These are phyloP conservation scores for Dalbergia cochinchinensis DNA, from an alignment of 306 rosid species.

Conservation along the genomic window DNA sequence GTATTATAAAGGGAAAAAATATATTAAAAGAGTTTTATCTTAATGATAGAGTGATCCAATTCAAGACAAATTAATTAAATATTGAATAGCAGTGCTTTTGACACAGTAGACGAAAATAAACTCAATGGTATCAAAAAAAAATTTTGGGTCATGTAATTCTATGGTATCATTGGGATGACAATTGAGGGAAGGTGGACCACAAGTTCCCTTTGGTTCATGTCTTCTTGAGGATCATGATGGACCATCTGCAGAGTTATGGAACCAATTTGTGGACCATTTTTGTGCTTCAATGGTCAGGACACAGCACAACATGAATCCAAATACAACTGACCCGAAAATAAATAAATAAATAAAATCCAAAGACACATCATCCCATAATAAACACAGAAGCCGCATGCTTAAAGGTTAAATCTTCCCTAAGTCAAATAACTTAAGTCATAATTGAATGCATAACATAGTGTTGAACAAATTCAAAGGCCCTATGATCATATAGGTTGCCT, in stretches of 20 bases:
- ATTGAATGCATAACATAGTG: constrained; percentile 37
- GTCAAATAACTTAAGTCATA: constrained; percentile 15
- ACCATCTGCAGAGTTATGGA: constrained; percentile 36
- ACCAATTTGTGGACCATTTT: constrained; percentile 41
- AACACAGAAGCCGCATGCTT: constrained; percentile 36
- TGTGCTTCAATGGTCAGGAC: constrained; percentile 31
- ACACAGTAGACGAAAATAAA: no score
- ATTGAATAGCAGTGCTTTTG: no score
- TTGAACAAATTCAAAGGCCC: constrained; percentile 30
- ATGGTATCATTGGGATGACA: constrained; percentile 2
- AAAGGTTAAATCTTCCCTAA: constrained; percentile 39
- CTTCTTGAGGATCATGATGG: constrained; percentile 34
- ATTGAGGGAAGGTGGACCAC: constrained; percentile 39
- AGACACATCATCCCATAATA: neutral
- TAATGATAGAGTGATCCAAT: no score
- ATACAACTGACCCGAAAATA: neutral
- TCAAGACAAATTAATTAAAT: no score
- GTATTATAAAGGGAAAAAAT: no score
- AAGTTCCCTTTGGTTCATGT: constrained; percentile 18
- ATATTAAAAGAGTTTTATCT: no score
- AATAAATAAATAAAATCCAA: no score
- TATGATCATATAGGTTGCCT: constrained; percentile 26
- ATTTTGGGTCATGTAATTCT: neutral
- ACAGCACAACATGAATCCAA: constrained; percentile 33
- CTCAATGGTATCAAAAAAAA: no score